Conservation (phyloP, 2,329 filamentous ascomycete species). For the Daldinia sp. region DNA sequence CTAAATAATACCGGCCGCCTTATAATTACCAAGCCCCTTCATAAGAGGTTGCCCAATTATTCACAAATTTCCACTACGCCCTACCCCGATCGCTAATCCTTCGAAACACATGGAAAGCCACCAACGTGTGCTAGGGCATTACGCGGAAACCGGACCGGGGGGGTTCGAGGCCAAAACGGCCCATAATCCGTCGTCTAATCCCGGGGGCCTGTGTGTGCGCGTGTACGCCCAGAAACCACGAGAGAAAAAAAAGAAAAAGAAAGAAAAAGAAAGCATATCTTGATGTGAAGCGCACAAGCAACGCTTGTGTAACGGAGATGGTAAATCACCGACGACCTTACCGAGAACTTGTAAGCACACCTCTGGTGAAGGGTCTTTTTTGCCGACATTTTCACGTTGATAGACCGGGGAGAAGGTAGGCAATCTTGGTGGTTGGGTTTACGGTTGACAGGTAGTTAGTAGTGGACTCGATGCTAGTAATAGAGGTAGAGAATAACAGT, state of each 20-base stretch:
- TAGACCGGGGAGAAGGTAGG: constrained; percentile 18
- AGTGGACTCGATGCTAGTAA: background rate
- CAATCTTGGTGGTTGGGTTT: constrained; percentile 14
- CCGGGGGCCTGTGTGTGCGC: constrained; percentile 28
- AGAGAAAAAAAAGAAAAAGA: background rate
- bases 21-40: constrained; percentile 2
- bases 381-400: background rate
- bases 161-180: constrained; percentile 32
- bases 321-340: constrained; percentile 15
- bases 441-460: background rate
- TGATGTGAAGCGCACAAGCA: constrained; percentile 7
- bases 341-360: constrained; percentile 26
- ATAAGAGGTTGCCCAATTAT: constrained; percentile 16
- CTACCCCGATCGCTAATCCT: constrained; percentile 28
- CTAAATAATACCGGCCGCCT: constrained; percentile 18
- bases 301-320: constrained; percentile 13
- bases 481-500: background rate
- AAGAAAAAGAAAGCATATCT: background rate
- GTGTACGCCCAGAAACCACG: constrained; percentile 19
- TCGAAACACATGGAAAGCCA: constrained; percentile 36
- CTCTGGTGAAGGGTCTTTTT: constrained; percentile 18
- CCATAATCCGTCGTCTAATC: constrained; percentile 29
- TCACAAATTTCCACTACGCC: constrained; percentile 16
- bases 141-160: constrained; percentile 38
- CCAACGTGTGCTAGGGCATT: constrained; percentile 32